Evolutionary conservation across 1,284 basidiomycete genomes (phyloP).

Genomic region (Blastosporella zonata): DNA sequence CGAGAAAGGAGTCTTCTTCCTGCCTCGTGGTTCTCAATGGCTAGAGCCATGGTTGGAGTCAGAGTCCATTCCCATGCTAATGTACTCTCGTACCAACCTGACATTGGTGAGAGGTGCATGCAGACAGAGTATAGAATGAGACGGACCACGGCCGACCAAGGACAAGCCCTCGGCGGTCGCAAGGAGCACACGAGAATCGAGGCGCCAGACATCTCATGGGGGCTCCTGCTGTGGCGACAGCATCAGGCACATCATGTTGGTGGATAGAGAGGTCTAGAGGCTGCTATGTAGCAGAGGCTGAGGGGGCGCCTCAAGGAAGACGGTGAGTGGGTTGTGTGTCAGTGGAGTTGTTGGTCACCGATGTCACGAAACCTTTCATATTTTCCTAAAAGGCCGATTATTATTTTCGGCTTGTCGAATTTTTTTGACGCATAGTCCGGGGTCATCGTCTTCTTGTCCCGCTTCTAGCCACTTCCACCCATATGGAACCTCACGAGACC

Average conservation of each 20-base stretch:
- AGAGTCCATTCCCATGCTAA: conserved; percentile 2
- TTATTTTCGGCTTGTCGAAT: neutral
- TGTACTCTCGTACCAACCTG: neutral
- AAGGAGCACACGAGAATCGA: too few relatives aligned
- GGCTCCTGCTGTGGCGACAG: too few relatives aligned
- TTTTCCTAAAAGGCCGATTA: neutral
- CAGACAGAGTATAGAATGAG: neutral
- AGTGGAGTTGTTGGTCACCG: neutral
- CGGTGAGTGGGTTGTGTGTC: too few relatives aligned
- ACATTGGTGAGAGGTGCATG: neutral
- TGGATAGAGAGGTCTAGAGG: too few relatives aligned
- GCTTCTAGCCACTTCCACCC: neutral
- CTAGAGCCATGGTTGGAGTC: too few relatives aligned
- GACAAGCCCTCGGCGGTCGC: too few relatives aligned
- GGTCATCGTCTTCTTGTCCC: neutral
- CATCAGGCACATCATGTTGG: too few relatives aligned
- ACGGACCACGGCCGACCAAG: neutral
- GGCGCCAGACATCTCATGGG: too few relatives aligned
- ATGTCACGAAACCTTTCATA: neutral
- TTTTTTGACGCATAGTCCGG: neutral
- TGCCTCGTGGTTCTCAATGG: too few relatives aligned
- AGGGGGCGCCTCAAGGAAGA: too few relatives aligned
- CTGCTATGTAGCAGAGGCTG: too few relatives aligned
- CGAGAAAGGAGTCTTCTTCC: too few relatives aligned
- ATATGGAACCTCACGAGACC: neutral